Base-by-base conservation (phyloP, 495 filamentous ascomycete species). In the Neurospora discreta region DNA sequence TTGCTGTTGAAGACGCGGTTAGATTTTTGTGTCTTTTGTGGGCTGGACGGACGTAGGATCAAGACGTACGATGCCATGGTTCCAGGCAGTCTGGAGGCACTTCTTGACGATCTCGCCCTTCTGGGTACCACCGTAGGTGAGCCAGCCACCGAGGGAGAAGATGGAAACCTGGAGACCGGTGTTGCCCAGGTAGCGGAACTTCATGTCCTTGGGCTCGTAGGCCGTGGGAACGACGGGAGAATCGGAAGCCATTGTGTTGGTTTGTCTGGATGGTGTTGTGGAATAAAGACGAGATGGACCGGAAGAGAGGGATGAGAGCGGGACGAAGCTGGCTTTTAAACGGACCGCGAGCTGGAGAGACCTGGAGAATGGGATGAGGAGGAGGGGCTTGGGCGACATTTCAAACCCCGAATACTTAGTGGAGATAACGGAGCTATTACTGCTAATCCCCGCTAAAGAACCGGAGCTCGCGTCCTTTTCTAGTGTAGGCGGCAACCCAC, bases 111-210 rank as follows among this genome's bases (percentile, higher is more conserved):
- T 78, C 40, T 77, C 73, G 68, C 82, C 82, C 75, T 84, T 83
- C 72, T 83, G 81, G 7, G 81, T 82, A 52, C 78, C 78, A 70
- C 81, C 82, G 74, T 81, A 81, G 10, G 82, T 84, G 73, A 84
- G 75, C 88, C 88, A 90, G 72, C 88, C 88, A 68, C 90, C 90
- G 33, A 91, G 82, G 18, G 88, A 88, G 71, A 92, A 87, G 40
- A 88, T 82, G 1, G 90, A 91, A 52, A 92, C 90, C 77, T 92
- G 90, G 36, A 92, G 81, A 11, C 90, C 90, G 5, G 89, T 89
- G 26, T 85, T 87, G 70, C 90, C 90, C 41, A 92, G 88, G 80
- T 86, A 83, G 73, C 90, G 88, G 81, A 90, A 91, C 75, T 90
- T 84, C 90, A 91, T 91, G 75, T 73, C 75, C 78, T 88, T 84